phyloP scores from a whole-genome alignment of 2,329 filamentous ascomycete species.

The Nothophaeocryptopus gaeumannii region DNA sequence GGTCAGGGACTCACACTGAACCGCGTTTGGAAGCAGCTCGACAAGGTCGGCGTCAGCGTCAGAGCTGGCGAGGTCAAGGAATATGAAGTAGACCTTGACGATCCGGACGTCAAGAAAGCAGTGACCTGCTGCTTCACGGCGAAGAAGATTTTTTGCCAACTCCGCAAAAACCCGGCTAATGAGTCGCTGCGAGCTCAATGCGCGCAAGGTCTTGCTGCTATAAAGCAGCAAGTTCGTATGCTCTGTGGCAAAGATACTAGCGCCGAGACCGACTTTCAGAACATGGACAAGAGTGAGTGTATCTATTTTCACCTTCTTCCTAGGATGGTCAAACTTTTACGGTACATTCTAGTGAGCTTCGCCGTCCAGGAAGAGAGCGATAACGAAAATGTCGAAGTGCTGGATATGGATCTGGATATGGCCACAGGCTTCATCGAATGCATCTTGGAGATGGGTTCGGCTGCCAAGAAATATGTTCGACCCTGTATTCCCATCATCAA shows the following conservation, averaged over 20 bases:
- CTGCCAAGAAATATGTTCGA: constrained; percentile 17
- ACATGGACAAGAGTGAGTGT: constrained; percentile 16
- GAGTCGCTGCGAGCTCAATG: no score
- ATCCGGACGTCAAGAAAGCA: no score
- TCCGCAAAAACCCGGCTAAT: no score
- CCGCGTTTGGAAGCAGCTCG: no score
- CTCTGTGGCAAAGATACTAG: constrained; percentile 16
- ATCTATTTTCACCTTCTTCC: constrained; percentile 32
- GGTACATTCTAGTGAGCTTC: constrained; percentile 18
- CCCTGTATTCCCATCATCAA: constrained; percentile 17
- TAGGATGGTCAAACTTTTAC: constrained; percentile 24
- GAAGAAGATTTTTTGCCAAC: no score
- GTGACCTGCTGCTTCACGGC: no score
- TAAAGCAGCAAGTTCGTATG: background rate
- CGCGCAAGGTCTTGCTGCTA: no score
- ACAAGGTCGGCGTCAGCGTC: no score
- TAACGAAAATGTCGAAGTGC: constrained; percentile 8
- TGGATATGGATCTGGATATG: constrained; percentile 16
- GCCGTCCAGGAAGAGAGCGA: constrained; percentile 11
- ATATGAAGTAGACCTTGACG: no score
- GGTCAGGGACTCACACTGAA: no score
- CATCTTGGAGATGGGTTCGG: constrained; percentile 19
- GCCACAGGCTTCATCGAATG: constrained; percentile 18
- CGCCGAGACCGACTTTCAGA: constrained; percentile 11
- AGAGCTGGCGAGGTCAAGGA: no score